Percentiles rank a stretch among this genome's conserved stretches.
Conservation (phyloP, 2,329 filamentous ascomycete genomes). For the Lithohypha guttulata region DNA sequence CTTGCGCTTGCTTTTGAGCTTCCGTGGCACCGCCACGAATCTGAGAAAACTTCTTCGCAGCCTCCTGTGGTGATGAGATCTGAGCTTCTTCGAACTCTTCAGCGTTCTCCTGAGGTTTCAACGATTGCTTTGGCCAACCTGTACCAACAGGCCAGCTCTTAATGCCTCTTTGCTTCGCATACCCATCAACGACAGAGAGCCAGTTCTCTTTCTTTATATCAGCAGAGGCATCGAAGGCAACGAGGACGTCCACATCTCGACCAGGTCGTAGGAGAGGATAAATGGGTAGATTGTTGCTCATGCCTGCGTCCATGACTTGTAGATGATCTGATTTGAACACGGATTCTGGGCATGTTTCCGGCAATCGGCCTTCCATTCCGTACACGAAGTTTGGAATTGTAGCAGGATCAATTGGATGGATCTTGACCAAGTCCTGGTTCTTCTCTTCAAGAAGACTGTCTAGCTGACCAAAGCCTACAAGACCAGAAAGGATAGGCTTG, state of each 20-base stretch:
- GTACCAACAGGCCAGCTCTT: slow-evolving; percentile 90
- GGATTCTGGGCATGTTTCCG: slow-evolving; percentile 64
- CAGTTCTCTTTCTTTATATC: slow-evolving; percentile 93
- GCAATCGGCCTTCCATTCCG: slow-evolving; percentile 66
- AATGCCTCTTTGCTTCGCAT: slow-evolving; percentile 77
- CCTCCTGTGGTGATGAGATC: slow-evolving; percentile 48
- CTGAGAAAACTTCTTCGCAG: slow-evolving; percentile 51
- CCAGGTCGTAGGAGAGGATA: slow-evolving; percentile 87
- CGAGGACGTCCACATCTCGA: slow-evolving; percentile 74
- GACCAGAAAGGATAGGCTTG: slow-evolving; percentile 63
- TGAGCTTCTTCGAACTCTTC: slow-evolving; percentile 59
- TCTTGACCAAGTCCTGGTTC: slow-evolving; percentile 74
- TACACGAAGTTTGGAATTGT: slow-evolving; percentile 81
- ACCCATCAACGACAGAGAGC: slow-evolving; percentile 88
- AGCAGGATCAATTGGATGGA: slow-evolving; percentile 90
- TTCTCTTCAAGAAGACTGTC: slow-evolving; percentile 74
- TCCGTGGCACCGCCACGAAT: slow-evolving; percentile 37
- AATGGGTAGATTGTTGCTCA: slow-evolving; percentile 96
- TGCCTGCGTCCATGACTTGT: slow-evolving; percentile 89
- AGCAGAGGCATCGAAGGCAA: slow-evolving; percentile 89
- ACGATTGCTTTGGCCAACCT: slow-evolving; percentile 69
- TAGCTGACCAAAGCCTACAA: slow-evolving; percentile 64
- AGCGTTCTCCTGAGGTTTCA: slow-evolving; percentile 49
- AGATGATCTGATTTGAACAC: slow-evolving; percentile 62
- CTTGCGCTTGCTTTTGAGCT: slow-evolving; percentile 23